Evolutionary conservation across 208 protist genomes (phyloP), one percentile per base, ranked within the genome.

Genomic region (Lotmaria passim): DNA sequence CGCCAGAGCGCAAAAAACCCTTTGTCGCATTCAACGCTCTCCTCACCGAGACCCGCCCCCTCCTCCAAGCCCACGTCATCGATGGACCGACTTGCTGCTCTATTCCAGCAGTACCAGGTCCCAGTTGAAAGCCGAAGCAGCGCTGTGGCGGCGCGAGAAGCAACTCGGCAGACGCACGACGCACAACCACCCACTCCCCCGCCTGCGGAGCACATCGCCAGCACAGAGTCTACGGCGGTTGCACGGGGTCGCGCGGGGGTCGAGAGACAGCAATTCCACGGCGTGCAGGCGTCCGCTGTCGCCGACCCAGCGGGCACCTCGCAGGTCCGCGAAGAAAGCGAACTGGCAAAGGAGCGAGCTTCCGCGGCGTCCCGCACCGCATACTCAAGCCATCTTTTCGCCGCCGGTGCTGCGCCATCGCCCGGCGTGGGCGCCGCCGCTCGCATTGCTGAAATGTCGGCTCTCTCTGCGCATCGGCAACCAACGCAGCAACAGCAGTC

Each of bases 51-150:
- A 8, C 28, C 41, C 15, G n/a, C 26, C 3, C 28, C 41, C 15
- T 5, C 26, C 3, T 21, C 39, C 24, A 34, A 14, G 41, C 23
- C 26, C 24, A 46, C 36, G 12, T 58, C 67, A 4, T 67, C 68
- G 0, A 41, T 60, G 7, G 68, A 75, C 34, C 70, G 70, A 7
- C 53, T 75, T 21, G 55, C 59, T 24, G 61, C 70, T 5, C 46
- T 75, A 10, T 75, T 64, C 31, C 59, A 56, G n/a, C 70, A 69
- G 21, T 75, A 59, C 30, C 60, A 69, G 17, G 31, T 48, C 7
- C 33, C 69, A n/a, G 24, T 12, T 26, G 23, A 41, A 30, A n/a
- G 39, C n/a, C 56, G 47, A 26, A 38, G 31, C 17, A 31, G 26
- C 10, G 34, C 19, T 19, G 33, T n/a, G 2, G 19, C 15, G 14